Conservation (phyloP, 228 moss, liverwort and hornwort species). For the Sphagnum magellanicum region DNA sequence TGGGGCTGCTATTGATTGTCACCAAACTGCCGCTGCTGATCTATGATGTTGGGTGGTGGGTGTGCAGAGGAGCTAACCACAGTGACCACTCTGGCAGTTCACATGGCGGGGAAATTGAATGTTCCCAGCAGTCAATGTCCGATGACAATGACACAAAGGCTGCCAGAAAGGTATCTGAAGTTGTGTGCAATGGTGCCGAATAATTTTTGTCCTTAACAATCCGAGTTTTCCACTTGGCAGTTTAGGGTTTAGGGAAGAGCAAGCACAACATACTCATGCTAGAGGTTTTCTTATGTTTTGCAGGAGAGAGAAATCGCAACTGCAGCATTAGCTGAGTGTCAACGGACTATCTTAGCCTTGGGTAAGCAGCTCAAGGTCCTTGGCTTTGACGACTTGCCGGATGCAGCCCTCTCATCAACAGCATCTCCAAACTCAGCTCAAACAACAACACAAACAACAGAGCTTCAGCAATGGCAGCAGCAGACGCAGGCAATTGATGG, state of each 20-base stretch:
- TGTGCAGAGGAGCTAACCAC: background rate
- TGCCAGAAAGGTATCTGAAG: too few species aligned
- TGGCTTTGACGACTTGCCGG: slow-evolving; percentile 17
- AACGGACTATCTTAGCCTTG: slow-evolving; percentile 47
- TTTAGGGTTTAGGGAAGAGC: too few species aligned
- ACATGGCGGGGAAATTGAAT: slow-evolving; percentile 1
- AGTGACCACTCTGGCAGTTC: slow-evolving; percentile 3
- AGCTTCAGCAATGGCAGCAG: slow-evolving; percentile 34
- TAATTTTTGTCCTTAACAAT: too few species aligned
- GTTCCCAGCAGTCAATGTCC: background rate
- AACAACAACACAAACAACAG: slow-evolving; percentile 39
- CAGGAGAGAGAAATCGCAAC: slow-evolving; percentile 57
- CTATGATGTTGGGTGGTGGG: too few species aligned
- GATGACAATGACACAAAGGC: slow-evolving; percentile 3
- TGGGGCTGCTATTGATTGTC: too few species aligned
- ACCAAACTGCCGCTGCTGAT: too few species aligned
- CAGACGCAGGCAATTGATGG: slow-evolving; percentile 22
- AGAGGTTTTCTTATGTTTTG: background rate
- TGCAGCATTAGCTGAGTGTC: slow-evolving; percentile 57
- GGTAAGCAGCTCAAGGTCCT: slow-evolving; percentile 56
- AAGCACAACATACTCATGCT: too few species aligned
- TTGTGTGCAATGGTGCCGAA: too few species aligned
- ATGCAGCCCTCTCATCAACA: slow-evolving; percentile 6
- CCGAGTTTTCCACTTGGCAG: too few species aligned
- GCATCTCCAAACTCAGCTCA: slow-evolving; percentile 31